Base-by-base conservation (phyloP, 805 yeast species). In the Spathaspora passalidarum region DNA sequence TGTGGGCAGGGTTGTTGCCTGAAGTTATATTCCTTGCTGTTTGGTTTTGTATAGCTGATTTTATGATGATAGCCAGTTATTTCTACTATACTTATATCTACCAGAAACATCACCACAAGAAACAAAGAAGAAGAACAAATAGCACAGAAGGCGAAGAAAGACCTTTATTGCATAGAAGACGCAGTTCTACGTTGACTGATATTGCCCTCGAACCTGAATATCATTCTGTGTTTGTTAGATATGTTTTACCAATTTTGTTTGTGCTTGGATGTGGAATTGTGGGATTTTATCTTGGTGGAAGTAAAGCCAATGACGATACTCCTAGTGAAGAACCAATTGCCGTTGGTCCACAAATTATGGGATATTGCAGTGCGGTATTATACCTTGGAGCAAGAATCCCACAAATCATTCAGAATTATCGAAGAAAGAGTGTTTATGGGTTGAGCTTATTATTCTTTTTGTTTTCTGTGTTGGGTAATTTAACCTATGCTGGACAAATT, bases 371-470 rank as follows among this genome's bases (percentile, higher is more conserved):
- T 3, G 92, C 95, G 0, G 49, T 69, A 2, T 65, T 86, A 47
- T 86, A 86, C 61, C 71, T 86, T 52, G 80, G 86, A 7, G 94
- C 94, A 2, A 69, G 89, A 52, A 76, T 58, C 56, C 99, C 99
- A 0, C 99, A 92, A 65, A 86, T 92, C 44, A 68, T 78, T 47
- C 95, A 87, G 59, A 92, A 92, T 66, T 79, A 82, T 61, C 71
- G 71, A 40, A 79, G 96, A 52, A 81, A 83, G 56, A 86, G 96
- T 4, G 90, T 90, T 45, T 77, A 80, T 46, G 98, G 98, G 1
- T 83, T 94, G 55, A 85, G 96, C 46, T 78, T 92, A 50, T 77
- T 88, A 43, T 87, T 86, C 65, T 86, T 86, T 67, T 63, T 86
- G 52, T 81, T 86, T 51, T 84, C 91, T 23, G 78, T 86, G 8